Evolutionary conservation across 106 monocot species (phyloP).

Genomic region (Dioscorea dumetorum): DNA sequence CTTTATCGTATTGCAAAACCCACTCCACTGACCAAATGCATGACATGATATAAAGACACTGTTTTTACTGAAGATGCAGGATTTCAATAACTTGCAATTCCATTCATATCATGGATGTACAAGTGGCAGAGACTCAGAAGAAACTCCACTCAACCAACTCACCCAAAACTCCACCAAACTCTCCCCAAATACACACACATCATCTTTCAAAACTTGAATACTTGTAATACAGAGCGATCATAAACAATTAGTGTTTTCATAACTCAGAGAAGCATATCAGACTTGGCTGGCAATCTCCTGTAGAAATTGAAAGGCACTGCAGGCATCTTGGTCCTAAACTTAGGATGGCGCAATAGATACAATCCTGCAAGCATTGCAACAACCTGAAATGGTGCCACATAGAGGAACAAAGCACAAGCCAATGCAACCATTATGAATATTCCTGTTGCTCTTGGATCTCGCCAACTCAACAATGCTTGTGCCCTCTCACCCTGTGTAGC

Average conservation of each 20-base stretch:
- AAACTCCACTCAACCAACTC: too few relatives aligned
- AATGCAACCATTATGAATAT: background rate
- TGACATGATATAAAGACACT: too few relatives aligned
- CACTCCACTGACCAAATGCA: too few relatives aligned
- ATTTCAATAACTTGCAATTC: too few relatives aligned
- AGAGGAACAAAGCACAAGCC: background rate
- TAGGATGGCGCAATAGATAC: constrained; percentile 2
- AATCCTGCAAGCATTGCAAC: background rate
- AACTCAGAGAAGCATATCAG: constrained; percentile 9
- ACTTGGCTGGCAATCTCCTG: constrained; percentile 9
- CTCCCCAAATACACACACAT: too few relatives aligned
- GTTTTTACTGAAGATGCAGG: too few relatives aligned
- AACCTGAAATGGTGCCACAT: constrained; percentile 8
- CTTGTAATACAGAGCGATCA: background rate
- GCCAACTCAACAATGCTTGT: constrained; percentile 5
- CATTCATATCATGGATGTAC: too few relatives aligned
- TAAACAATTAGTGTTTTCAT: background rate
- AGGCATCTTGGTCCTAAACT: constrained; percentile 3
- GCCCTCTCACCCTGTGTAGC: constrained; percentile 9
- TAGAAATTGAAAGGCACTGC: constrained; percentile 3
- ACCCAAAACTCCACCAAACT: too few relatives aligned
- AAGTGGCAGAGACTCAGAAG: too few relatives aligned
- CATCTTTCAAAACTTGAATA: too few relatives aligned
- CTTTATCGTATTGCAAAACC: too few relatives aligned
- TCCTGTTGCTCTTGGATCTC: constrained; percentile 5